These are phyloP conservation scores for Psilocybe cubensis DNA, from an alignment of 768 basidiomycete genomes.

Conservation along the genomic window DNA sequence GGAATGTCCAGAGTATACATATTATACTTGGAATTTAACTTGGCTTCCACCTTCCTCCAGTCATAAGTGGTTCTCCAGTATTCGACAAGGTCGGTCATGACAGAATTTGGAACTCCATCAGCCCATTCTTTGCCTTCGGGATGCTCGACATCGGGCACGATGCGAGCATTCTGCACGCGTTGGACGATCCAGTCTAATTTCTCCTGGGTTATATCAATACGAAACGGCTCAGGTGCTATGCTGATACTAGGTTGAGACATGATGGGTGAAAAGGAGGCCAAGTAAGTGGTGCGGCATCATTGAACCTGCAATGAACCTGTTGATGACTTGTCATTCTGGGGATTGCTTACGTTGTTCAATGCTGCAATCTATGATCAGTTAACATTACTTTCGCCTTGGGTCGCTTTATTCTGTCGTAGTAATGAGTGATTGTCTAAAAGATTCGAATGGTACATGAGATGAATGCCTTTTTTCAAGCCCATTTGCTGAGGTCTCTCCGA, in stretches of 20 bases:
- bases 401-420: too few relatives aligned
- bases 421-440: too few relatives aligned
- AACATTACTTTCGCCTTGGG: too few relatives aligned
- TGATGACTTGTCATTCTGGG: background rate
- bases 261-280: background rate
- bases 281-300: too few relatives aligned
- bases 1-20: slow-evolving; percentile 56
- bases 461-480: too few relatives aligned
- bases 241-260: slow-evolving; percentile 7
- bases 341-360: background rate
- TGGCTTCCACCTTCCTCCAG: slow-evolving; percentile 51
- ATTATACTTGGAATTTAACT: slow-evolving; percentile 49
- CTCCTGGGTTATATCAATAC: slow-evolving; percentile 38
- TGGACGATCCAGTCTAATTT: slow-evolving; percentile 41
- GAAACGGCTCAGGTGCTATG: slow-evolving; percentile 35
- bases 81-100: slow-evolving; percentile 44
- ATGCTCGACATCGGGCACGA: slow-evolving; percentile 49
- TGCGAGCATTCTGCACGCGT: slow-evolving; percentile 44
- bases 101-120: slow-evolving; percentile 47
- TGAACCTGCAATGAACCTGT: background rate
- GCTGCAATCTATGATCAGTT: too few relatives aligned
- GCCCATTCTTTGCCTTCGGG: slow-evolving; percentile 48
- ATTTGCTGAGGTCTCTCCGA: too few relatives aligned
- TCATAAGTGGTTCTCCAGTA: slow-evolving; percentile 51
- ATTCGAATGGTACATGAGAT: too few relatives aligned